Evolutionary conservation across 78 protist genomes (phyloP), one percentile per base, ranked within the genome.

Genomic region (Dictyostelium firmibasis): DNA sequence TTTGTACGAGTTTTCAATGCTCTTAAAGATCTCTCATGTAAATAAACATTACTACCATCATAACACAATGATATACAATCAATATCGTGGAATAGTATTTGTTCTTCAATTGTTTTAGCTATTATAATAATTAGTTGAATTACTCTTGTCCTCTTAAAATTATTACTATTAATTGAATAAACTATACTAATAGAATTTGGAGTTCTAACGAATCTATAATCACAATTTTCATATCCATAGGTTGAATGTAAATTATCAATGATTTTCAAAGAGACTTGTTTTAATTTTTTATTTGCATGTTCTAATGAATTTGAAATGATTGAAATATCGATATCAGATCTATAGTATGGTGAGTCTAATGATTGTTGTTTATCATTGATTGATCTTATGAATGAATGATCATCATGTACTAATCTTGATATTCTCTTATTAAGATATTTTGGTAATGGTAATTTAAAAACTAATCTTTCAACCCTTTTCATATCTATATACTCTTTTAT

Each of bases 121-220:
- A 79, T 10, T 8, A 79, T 13, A 14, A 79, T 29, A 11, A 79
- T 79, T 16, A 79, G 10, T 44, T 79, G 84, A 47, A 79, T 44
- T 14, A 29, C 8, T 44, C 84, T 38, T 57, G 67, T 57, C 8
- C 67, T 57, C 20, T 57, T 57, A 53, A 4, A 20, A 67, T 67
- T 67, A 10, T 67, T 67, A 67, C 27, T 25, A 33, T 72, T 33
- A 18, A 16, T 33, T 33, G 38, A 27, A 11, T 31, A 31, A 29
- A 72, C 25, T 72, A 72, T 72, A 72, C 79, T 72, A 33, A 72
- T 72, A 13, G 79, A 72, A 72, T 72, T 72, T 72, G 79, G 79
- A 16, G 79, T 72, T 72, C 79, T 72, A 16, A 72, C 79, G 1
- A 72, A 35, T 29, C 36, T 27, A 33, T 72, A 72, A 18, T 72